These are phyloP conservation scores for Pyricularia sp. DNA, from an alignment of 2,329 filamentous ascomycete species.

Conservation along the genomic window DNA sequence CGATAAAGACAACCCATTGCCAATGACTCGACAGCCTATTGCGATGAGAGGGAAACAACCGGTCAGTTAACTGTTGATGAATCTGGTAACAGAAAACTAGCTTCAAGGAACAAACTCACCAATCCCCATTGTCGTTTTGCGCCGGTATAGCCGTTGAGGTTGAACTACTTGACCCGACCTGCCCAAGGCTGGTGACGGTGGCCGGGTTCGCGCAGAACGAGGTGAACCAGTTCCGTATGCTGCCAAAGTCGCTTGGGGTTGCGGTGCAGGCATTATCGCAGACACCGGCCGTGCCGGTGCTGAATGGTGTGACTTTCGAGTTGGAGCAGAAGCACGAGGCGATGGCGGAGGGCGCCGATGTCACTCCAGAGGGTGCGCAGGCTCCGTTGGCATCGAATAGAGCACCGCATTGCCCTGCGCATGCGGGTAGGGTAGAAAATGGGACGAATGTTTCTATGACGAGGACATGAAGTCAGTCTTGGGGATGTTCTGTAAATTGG, in stretches of 20 bases:
- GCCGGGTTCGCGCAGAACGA: constrained; percentile 40
- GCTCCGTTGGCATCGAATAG: constrained; percentile 58
- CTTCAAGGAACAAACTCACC: constrained; percentile 4
- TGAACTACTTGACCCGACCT: neutral
- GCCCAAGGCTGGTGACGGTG: constrained; percentile 17
- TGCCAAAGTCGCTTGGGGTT: constrained; percentile 33
- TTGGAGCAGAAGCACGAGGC: constrained; percentile 64
- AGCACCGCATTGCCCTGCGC: constrained; percentile 43
- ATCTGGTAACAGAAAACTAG: neutral
- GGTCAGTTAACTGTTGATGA: neutral
- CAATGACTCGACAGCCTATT: constrained; percentile 56
- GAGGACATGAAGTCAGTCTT: neutral
- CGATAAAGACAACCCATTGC: constrained; percentile 72
- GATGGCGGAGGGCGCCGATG: constrained; percentile 39
- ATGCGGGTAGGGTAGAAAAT: constrained; percentile 46
- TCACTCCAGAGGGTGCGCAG: constrained; percentile 47
- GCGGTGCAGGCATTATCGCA: constrained; percentile 47
- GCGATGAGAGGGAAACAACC: neutral
- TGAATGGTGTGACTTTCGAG: constrained; percentile 42
- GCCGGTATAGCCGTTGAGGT: neutral
- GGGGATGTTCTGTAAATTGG: neutral
- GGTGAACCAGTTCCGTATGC: constrained; percentile 59
- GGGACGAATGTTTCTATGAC: constrained; percentile 38
- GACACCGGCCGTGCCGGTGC: constrained; percentile 40
- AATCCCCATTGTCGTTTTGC: constrained; percentile 27